Evolutionary conservation across 2,329 filamentous ascomycete species (phyloP), one percentile per base, ranked within the genome.

Genomic region (Fusarium illudens): DNA sequence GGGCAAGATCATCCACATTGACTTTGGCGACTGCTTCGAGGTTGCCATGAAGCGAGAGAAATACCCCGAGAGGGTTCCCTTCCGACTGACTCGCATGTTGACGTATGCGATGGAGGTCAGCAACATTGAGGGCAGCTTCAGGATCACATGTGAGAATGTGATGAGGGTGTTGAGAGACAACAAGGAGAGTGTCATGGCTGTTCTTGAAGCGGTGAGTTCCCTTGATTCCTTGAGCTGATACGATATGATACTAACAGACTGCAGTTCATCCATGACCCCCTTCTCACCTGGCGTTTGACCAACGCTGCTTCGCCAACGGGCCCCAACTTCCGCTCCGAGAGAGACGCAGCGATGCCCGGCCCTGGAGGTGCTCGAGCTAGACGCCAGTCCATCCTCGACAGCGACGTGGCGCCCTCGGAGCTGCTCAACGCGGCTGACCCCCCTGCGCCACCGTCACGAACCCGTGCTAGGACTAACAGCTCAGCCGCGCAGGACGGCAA

Each of bases 71-170:
- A 87, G 95, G 54, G 96, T 99, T 61, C 96, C 96, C 0, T 99
- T 99, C 92, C 91, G 96, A 60, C 85, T 99, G 49, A 99, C 96
- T 3, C 89, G 96, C 71, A 99, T 99, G 96, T 88, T 99, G 80
- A 99, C 96, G 0, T 99, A 97, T 77, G 96, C 96, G 20, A 99
- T 99, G 96, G 96, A 99, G 82, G 96, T 99, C 58, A 97, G 94
- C 86, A 99, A 99, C 77, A 99, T 99, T 71, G 96, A 99, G 80
- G 96, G 96, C 73, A 97, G 93, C 80, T 99, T 97, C 85, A 90
- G 96, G 64, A 98, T 97, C 60, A 98, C 96, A 6, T 99, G 95
- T 74, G 96, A 99, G 81, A 94, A 97, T 73, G 95, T 97, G 52
- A 99, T 99, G 96, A 89, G 96, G 64, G 94, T 99, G 13, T 84